Conservation (phyloP, 2,329 filamentous ascomycete species). For the Elsinoe necatrix region DNA sequence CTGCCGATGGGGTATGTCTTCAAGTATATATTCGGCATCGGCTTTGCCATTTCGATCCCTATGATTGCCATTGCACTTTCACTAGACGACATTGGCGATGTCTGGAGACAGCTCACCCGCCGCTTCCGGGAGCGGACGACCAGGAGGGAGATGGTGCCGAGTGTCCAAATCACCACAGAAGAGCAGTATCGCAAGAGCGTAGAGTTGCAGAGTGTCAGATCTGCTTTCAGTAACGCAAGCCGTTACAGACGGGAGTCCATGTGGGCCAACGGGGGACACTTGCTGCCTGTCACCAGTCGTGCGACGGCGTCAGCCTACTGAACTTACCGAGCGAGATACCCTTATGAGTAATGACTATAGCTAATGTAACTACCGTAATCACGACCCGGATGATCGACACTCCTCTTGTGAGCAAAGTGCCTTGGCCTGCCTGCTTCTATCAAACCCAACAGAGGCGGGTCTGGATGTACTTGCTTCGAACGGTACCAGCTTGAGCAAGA, state of each 20-base stretch:
- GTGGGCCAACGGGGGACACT: neutral
- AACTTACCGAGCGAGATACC: slow-evolving; percentile 1
- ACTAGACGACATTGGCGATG: slow-evolving; percentile 34
- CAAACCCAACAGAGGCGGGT: neutral
- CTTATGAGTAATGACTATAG: neutral
- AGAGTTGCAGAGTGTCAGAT: slow-evolving; percentile 6
- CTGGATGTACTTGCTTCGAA: slow-evolving; percentile 6
- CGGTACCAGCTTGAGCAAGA: neutral
- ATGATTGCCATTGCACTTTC: slow-evolving; percentile 38
- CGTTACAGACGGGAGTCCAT: neutral
- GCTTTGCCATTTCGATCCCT: slow-evolving; percentile 43
- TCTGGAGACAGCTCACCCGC: neutral
- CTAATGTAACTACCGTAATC: neutral
- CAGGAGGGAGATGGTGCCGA: neutral
- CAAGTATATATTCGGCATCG: slow-evolving; percentile 49
- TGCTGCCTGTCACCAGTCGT: slow-evolving; percentile 1
- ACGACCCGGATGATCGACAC: neutral
- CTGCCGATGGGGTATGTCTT: slow-evolving; percentile 39
- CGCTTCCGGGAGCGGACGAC: neutral
- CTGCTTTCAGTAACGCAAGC: neutral
- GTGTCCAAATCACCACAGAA: neutral
- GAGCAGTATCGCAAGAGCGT: slow-evolving; percentile 10
- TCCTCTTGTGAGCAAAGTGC: neutral
- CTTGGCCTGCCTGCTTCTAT: slow-evolving; percentile 1
- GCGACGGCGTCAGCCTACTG: neutral